A percentile compares a stretch with the other conserved stretches of the same genome.
These are phyloP conservation scores for Ophiocordyceps polyrhachis-furcata DNA, from an alignment of 2,329 filamentous ascomycete genomes.

Conservation along the genomic window DNA sequence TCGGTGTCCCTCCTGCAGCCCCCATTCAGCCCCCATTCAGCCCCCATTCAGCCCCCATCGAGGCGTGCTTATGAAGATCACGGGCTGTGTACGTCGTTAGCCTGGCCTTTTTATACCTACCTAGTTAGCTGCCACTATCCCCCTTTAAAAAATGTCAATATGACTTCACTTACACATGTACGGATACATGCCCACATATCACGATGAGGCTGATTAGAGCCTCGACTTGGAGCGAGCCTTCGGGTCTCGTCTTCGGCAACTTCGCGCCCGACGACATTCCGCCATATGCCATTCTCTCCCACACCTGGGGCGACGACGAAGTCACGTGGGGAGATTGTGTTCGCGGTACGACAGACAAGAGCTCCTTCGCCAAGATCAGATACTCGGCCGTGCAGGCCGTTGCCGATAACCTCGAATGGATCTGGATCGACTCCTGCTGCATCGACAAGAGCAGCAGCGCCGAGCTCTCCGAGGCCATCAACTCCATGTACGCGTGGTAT, in stretches of 20 bases:
- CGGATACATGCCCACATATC: no score
- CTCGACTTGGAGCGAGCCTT: not conserved
- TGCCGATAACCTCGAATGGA: slow-evolving; percentile 4
- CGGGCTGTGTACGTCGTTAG: no score
- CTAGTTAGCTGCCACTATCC: no score
- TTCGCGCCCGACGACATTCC: not conserved
- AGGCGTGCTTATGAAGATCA: no score
- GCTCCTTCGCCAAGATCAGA: slow-evolving; percentile 7
- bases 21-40: no score
- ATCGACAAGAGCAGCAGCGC: slow-evolving; percentile 9
- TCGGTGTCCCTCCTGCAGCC: no score
- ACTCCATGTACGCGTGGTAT: slow-evolving; percentile 11
- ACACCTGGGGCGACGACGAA: slow-evolving; percentile 9
- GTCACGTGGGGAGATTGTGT: slow-evolving; percentile 4
- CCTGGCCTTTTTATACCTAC: no score
- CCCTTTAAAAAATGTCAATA: no score
- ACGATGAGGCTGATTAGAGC: not conserved
- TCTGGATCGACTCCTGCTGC: slow-evolving; percentile 14
- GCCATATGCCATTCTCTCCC: not conserved
- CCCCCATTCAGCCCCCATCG: no score
- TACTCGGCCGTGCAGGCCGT: slow-evolving; percentile 5
- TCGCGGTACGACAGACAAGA: not conserved
- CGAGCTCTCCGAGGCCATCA: slow-evolving; percentile 13
- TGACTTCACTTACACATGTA: no score
- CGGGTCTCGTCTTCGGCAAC: not conserved